A percentile compares a stretch with the other conserved stretches of the same genome.
Evolutionary conservation across 306 rosid species (phyloP).

Genomic region (Sicyos edulis): DNA sequence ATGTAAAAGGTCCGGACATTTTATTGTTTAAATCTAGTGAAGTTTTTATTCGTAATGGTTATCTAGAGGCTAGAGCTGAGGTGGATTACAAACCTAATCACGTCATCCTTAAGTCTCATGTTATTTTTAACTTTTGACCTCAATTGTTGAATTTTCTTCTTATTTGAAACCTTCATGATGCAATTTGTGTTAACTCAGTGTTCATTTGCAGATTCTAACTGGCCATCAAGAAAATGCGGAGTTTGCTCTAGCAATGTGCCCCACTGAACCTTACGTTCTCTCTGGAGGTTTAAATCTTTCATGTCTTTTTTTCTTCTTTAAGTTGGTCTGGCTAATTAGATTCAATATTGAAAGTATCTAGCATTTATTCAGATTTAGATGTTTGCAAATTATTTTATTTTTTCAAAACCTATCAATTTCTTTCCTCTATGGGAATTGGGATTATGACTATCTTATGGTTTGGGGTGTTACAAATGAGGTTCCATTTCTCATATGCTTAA

Average conservation of each 20-base stretch:
- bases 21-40: background rate
- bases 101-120: background rate
- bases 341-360: slow-evolving; percentile 13
- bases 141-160: background rate
- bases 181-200: background rate
- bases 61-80: background rate
- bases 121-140: background rate
- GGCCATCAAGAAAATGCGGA: slow-evolving; percentile 99
- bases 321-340: slow-evolving; percentile 8
- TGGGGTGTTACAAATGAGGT: background rate
- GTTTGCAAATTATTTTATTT: background rate
- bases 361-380: background rate
- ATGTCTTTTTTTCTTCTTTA: background rate
- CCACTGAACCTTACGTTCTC: slow-evolving; percentile 90
- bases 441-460: slow-evolving; percentile 2
- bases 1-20: background rate
- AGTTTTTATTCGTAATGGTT: background rate
- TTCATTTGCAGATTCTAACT: slow-evolving; percentile 64
- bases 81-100: background rate
- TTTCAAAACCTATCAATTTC: background rate
- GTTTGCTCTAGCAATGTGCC: slow-evolving; percentile 99
- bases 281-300: slow-evolving; percentile 69
- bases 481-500: slow-evolving; percentile 5
- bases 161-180: background rate
- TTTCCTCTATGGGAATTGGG: background rate